phyloP scores from a whole-genome alignment of 2,329 filamentous ascomycete species.

The Neonectria ditissima region DNA sequence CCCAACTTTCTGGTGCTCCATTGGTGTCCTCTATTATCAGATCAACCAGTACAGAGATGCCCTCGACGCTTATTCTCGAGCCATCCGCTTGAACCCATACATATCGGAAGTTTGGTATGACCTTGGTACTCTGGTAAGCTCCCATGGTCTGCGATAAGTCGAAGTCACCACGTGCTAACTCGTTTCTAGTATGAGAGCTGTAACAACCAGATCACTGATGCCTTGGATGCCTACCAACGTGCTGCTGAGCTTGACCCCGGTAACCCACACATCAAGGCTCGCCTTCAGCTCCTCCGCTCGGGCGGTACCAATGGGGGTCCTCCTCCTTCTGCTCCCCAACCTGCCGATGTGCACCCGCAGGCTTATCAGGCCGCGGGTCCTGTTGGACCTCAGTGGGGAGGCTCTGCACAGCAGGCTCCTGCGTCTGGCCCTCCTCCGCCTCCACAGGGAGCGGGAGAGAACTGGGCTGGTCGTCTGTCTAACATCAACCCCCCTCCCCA shows the following conservation, averaged over 20 bases:
- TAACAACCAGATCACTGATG: slow-evolving; percentile 98
- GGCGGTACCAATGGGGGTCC: slow-evolving; percentile 79
- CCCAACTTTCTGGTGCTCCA: slow-evolving; percentile 99
- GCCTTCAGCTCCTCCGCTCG: slow-evolving; percentile 87
- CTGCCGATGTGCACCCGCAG: slow-evolving; percentile 95
- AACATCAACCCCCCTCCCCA: slow-evolving; percentile 83
- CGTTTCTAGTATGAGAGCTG: slow-evolving; percentile 87
- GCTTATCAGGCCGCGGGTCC: slow-evolving; percentile 88
- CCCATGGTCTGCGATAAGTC: neutral
- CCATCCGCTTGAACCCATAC: slow-evolving; percentile 95
- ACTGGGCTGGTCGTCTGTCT: slow-evolving; percentile 74
- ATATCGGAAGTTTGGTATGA: slow-evolving; percentile 99
- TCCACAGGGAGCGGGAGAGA: slow-evolving; percentile 66
- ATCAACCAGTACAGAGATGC: slow-evolving; percentile 99
- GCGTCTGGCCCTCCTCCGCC: slow-evolving; percentile 71
- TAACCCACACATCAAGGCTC: slow-evolving; percentile 96
- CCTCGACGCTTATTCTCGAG: slow-evolving; percentile 95
- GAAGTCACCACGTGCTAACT: slow-evolving; percentile 45
- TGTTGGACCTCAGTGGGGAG: slow-evolving; percentile 90
- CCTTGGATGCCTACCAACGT: slow-evolving; percentile 93
- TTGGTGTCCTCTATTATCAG: slow-evolving; percentile 98
- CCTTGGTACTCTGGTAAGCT: slow-evolving; percentile 88
- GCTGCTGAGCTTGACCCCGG: slow-evolving; percentile 93
- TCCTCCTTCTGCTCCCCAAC: slow-evolving; percentile 83
- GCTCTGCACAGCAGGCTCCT: slow-evolving; percentile 70